Evolutionary conservation across 805 yeast species (phyloP).

Genomic region (Monosporozyma siamensis): DNA sequence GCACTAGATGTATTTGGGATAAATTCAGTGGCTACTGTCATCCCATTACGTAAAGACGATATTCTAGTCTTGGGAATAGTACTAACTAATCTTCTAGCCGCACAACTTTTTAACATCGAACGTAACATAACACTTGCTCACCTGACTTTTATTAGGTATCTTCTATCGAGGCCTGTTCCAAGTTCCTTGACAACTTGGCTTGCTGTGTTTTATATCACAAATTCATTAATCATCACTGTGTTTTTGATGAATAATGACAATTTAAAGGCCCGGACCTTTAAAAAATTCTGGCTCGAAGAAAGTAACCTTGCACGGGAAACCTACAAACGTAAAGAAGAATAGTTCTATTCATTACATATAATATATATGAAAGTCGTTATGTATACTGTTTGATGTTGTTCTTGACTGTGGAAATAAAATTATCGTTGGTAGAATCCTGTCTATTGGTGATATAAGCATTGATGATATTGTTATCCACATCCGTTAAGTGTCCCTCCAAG

Average conservation of each 20-base stretch:
- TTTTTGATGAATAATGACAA: neutral
- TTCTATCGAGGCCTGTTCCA: too few relatives aligned
- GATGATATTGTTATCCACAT: slow-evolving; percentile 51
- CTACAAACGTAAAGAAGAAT: too few relatives aligned
- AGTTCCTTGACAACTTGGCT: too few relatives aligned
- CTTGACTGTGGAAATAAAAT: slow-evolving; percentile 22
- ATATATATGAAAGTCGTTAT: neutral
- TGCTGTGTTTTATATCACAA: too few relatives aligned
- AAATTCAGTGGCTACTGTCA: slow-evolving; percentile 86
- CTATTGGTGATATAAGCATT: slow-evolving; percentile 61
- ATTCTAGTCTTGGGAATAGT: slow-evolving; percentile 33
- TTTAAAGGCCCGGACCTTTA: slow-evolving; percentile 1
- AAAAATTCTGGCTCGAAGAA: neutral
- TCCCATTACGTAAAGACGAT: slow-evolving; percentile 76
- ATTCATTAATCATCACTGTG: neutral
- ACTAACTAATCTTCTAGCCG: slow-evolving; percentile 1
- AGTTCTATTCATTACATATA: neutral
- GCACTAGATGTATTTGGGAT: slow-evolving; percentile 88
- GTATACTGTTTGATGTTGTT: slow-evolving; percentile 16
- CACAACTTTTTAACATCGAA: slow-evolving; percentile 1
- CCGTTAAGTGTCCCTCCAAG: slow-evolving; percentile 69
- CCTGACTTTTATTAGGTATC: too few relatives aligned
- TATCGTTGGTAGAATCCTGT: slow-evolving; percentile 50
- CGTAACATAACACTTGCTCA: slow-evolving; percentile 9
- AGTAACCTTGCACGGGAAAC: neutral